phyloP scores from a whole-genome alignment of 2,329 filamentous ascomycete species.

The Tolypocladium nubicola region DNA sequence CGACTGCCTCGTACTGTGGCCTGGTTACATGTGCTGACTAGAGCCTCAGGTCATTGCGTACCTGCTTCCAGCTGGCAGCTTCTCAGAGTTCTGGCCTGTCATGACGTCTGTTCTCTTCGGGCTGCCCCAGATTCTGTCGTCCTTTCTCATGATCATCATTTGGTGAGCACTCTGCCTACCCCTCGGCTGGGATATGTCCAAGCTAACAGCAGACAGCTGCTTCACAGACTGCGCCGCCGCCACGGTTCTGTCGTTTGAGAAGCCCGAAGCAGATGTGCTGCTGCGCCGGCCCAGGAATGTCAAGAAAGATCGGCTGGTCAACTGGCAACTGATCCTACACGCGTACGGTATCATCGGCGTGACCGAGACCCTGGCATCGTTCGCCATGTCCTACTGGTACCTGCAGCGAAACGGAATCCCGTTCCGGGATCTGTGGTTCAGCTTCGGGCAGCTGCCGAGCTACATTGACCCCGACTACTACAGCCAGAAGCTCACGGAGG shows the following conservation, averaged over 20 bases:
- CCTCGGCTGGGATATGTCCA: background rate
- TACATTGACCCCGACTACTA: conserved; percentile 44
- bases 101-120: conserved; percentile 64
- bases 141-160: conserved; percentile 62
- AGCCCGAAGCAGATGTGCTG: conserved; percentile 66
- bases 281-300: conserved; percentile 56
- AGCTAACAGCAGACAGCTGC: conserved; percentile 31
- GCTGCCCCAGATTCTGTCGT: conserved; percentile 61
- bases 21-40: background rate
- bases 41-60: conserved; percentile 43
- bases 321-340: conserved; percentile 62
- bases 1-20: too few relatives aligned
- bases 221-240: conserved; percentile 70
- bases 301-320: conserved; percentile 60
- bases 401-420: conserved; percentile 50
- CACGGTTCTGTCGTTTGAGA: conserved; percentile 64
- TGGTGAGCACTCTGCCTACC: conserved; percentile 26
- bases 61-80: conserved; percentile 61
- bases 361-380: conserved; percentile 47
- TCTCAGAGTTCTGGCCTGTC: conserved; percentile 67
- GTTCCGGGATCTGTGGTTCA: conserved; percentile 57
- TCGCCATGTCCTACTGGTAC: conserved; percentile 59
- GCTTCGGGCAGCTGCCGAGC: conserved; percentile 43
- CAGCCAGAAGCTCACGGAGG: conserved; percentile 45
- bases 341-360: conserved; percentile 63